Percentiles rank a stretch among this genome's conserved stretches.
These are phyloP conservation scores for Apiospora koreana DNA, from an alignment of 2,329 filamentous ascomycete genomes.

Conservation along the genomic window DNA sequence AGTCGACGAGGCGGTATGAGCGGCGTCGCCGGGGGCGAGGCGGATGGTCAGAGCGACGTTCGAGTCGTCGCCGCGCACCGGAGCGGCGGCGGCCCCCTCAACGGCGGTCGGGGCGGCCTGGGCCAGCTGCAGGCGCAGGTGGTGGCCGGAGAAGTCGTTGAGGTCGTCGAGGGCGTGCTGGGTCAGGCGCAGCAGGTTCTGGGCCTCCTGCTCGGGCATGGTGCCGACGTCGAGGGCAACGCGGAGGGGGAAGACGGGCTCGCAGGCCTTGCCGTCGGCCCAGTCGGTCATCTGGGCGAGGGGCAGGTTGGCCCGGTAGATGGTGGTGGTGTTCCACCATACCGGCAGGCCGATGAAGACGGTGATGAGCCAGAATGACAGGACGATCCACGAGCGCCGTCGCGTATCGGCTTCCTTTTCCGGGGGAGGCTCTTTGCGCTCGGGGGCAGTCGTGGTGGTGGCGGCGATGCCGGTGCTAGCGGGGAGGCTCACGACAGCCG, in stretches of 20 bases:
- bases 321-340: slow-evolving; percentile 95
- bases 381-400: slow-evolving; percentile 72
- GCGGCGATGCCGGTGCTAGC: not conserved
- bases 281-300: slow-evolving; percentile 85
- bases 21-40: slow-evolving; percentile 63
- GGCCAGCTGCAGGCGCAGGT: slow-evolving; percentile 70
- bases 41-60: slow-evolving; percentile 69
- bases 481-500: not conserved
- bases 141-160: slow-evolving; percentile 83
- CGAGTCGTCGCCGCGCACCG: slow-evolving; percentile 30
- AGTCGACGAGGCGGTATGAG: slow-evolving; percentile 50
- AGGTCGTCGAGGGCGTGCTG: slow-evolving; percentile 85
- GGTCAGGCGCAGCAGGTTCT: slow-evolving; percentile 75
- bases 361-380: slow-evolving; percentile 90
- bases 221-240: slow-evolving; percentile 74
- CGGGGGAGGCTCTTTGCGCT: slow-evolving; percentile 64
- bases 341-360: slow-evolving; percentile 82
- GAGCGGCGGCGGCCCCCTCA: slow-evolving; percentile 29
- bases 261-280: slow-evolving; percentile 87
- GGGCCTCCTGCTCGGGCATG: slow-evolving; percentile 66
- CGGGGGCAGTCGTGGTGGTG: not conserved
- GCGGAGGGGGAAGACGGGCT: slow-evolving; percentile 82
- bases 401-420: slow-evolving; percentile 71
- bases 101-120: slow-evolving; percentile 37
- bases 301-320: slow-evolving; percentile 84